Conservation (phyloP, 2,329 filamentous ascomycete species). For the Geosmithia morbida region DNA sequence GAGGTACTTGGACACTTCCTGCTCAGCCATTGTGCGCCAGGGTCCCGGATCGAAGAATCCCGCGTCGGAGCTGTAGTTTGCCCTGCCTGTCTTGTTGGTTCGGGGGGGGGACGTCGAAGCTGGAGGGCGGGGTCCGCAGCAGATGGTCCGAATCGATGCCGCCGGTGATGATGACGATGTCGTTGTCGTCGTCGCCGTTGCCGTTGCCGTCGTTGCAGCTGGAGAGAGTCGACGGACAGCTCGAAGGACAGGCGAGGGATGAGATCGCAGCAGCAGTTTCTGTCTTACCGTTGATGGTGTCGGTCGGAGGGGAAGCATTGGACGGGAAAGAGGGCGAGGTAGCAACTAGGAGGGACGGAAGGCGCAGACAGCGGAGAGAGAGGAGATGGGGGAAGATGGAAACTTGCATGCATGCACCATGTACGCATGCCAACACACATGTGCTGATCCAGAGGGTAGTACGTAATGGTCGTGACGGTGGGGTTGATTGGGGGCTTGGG, state of each 20-base stretch:
- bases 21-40: slow-evolving; percentile 16
- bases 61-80: background rate
- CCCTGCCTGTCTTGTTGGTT: background rate
- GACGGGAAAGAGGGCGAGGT: background rate
- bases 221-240: background rate
- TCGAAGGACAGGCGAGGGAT: background rate
- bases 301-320: background rate
- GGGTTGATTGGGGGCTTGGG: background rate
- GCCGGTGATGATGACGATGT: too few species aligned
- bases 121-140: background rate
- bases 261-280: background rate
- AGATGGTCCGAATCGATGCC: background rate
- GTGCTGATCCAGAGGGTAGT: background rate
- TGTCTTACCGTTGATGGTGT: background rate
- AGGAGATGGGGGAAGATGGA: background rate
- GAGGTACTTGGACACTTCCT: slow-evolving; percentile 39
- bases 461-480: background rate
- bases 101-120: background rate
- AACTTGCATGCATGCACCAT: background rate
- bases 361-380: too few species aligned
- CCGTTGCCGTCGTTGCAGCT: background rate
- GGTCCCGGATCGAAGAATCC: background rate
- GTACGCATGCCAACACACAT: background rate
- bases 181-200: background rate
- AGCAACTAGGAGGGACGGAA: background rate